Base-by-base conservation (phyloP, 306 rosid genomes). In the Acmispon strigosus region DNA sequence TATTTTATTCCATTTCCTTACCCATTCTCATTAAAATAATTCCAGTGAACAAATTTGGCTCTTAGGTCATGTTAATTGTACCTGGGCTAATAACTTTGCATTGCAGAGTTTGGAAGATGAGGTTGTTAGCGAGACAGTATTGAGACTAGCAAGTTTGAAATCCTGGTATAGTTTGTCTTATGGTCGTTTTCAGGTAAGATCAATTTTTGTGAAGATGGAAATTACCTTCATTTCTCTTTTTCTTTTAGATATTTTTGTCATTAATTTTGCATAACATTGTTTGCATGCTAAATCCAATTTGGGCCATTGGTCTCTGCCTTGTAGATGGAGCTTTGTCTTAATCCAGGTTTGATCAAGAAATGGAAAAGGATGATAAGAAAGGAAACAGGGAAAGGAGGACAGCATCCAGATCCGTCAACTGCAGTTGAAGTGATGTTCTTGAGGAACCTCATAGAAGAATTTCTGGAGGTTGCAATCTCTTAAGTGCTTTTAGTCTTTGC, bases 31-130 rank as follows among this genome's bases (percentile, higher is more conserved):
- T 54, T 49, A 10, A 43, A 58, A 63, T 58, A 22, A 42, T 70
- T 64, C 64, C 48, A 5, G 48, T 13, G 50, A 80, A 70, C 44
- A 29, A 37, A 63, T 14, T 51, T 27, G 22, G 60, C 66, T 36
- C 53, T 19, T 66, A 13, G 66, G 56, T 47, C 20, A 62, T 62
- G 70, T 62, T 74, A 37, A 20, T 18, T 56, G 43, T 44, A 29
- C 61, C 70, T 55, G 61, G 51, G 29, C 72, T 66, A 49, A 49
- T 44, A 44, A 66, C 4, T 68, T 69, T 65, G 47, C 69, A 47
- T 82, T 58, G 67, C 92, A 91, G 97, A 94, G 99, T 80, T 89
- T 94, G 86, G 99, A 89, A 88, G 99, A 94, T 77, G 99, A 89
- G 80, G 81, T 94, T 61, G 99, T 91, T 73, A 94, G 96, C 69